A percentile compares a stretch with the other conserved stretches of the same genome.
Conservation (phyloP, 306 rosid species). For the Cicer arietinum region DNA sequence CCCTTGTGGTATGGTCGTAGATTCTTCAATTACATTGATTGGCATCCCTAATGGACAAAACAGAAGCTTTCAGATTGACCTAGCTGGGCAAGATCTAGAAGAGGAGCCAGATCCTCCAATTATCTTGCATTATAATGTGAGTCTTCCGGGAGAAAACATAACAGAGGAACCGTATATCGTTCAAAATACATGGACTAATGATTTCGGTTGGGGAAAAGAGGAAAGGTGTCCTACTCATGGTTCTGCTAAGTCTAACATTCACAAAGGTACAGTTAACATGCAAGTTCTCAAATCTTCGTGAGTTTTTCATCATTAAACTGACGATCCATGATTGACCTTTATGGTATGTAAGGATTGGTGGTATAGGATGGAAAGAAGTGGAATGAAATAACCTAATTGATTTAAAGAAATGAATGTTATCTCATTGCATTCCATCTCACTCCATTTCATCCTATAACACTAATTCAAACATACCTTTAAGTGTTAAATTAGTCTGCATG, state of each 20-base stretch:
- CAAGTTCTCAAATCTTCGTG: neutral
- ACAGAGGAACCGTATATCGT: constrained; percentile 76
- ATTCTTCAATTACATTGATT: constrained; percentile 83
- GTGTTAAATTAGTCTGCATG: constrained; percentile 26
- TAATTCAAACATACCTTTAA: constrained; percentile 5
- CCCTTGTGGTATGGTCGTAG: constrained; percentile 87
- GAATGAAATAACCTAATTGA: too few species aligned
- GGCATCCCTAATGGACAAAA: constrained; percentile 73
- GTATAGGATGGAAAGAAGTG: too few species aligned
- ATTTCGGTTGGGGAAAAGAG: constrained; percentile 84
- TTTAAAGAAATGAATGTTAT: too few species aligned
- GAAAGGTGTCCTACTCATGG: constrained; percentile 78
- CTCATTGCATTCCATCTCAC: too few species aligned
- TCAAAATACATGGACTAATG: constrained; percentile 84
- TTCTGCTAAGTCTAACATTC: constrained; percentile 49
- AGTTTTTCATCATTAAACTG: constrained; percentile 25
- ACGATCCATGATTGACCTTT: constrained; percentile 7
- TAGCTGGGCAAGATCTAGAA: constrained; percentile 62
- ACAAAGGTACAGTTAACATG: constrained; percentile 57
- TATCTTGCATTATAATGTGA: constrained; percentile 78
- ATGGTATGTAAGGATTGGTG: too few species aligned
- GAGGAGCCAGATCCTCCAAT: constrained; percentile 66
- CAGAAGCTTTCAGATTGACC: constrained; percentile 76
- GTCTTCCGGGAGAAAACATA: constrained; percentile 78
- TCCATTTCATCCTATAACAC: too few species aligned